Percentiles rank a stretch among this genome's conserved stretches.
Conservation (phyloP, 495 filamentous ascomycete species). For the Penicillium antarcticum region DNA sequence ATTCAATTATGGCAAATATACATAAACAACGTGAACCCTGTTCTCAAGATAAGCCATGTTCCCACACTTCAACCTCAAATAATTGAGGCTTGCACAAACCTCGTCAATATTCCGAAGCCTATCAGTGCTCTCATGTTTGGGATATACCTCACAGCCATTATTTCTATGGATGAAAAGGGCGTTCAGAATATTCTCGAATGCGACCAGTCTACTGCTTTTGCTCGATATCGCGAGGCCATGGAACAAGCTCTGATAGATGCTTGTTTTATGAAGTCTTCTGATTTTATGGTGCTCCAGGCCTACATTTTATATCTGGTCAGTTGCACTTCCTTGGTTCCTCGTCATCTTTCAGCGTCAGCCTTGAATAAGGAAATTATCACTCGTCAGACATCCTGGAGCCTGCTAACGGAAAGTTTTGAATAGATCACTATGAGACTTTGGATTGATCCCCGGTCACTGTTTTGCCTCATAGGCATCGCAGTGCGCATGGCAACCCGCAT, state of each 20-base stretch:
- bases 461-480: slow-evolving; percentile 58
- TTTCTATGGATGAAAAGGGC: slow-evolving; percentile 46
- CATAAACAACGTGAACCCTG: slow-evolving; percentile 44
- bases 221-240: slow-evolving; percentile 62
- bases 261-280: slow-evolving; percentile 61
- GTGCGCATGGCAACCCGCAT: slow-evolving; percentile 65
- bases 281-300: slow-evolving; percentile 65
- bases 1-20: slow-evolving; percentile 44
- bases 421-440: slow-evolving; percentile 44
- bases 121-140: slow-evolving; percentile 67
- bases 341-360: no score
- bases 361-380: neutral
- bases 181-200: slow-evolving; percentile 12
- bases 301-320: slow-evolving; percentile 60
- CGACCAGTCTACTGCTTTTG: slow-evolving; percentile 33
- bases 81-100: slow-evolving; percentile 20
- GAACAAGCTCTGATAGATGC: slow-evolving; percentile 68
- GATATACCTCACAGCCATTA: slow-evolving; percentile 68
- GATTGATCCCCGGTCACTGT: slow-evolving; percentile 52
- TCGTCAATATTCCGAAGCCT: slow-evolving; percentile 34
- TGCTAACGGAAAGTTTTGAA: neutral
- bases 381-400: no score
- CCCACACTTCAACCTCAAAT: slow-evolving; percentile 41
- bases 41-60: slow-evolving; percentile 47
- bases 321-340: neutral